Evolutionary conservation across 441 rosid species (phyloP).

Genomic region (Eutrema salsugineum): DNA sequence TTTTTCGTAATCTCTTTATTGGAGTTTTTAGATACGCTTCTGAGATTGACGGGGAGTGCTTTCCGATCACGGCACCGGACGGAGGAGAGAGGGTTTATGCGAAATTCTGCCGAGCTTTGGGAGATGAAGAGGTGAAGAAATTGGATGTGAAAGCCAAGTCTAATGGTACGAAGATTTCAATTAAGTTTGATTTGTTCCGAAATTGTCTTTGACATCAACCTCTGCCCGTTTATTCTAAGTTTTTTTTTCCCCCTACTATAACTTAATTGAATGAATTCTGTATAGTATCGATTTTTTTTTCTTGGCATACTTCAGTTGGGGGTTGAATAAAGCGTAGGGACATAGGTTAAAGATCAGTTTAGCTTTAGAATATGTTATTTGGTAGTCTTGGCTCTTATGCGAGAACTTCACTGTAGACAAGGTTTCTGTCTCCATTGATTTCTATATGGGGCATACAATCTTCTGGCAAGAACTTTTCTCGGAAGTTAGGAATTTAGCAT

Average conservation of each 20-base stretch:
- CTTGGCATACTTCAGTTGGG: not conserved
- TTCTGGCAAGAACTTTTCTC: not conserved
- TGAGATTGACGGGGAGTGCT: slow-evolving; percentile 75
- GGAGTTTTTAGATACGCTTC: slow-evolving; percentile 41
- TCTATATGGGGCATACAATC: not conserved
- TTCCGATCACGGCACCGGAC: slow-evolving; percentile 82
- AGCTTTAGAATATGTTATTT: not conserved
- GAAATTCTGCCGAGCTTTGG: slow-evolving; percentile 53
- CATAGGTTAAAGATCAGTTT: not conserved
- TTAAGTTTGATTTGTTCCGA: not conserved
- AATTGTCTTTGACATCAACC: not conserved
- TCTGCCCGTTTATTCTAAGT: not conserved
- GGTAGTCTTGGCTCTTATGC: not conserved
- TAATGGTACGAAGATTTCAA: slow-evolving; percentile 37
- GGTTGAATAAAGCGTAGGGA: not conserved
- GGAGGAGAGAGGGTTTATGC: slow-evolving; percentile 91
- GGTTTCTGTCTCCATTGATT: not conserved
- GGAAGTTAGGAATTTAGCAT: not conserved
- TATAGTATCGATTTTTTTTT: not conserved
- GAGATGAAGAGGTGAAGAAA: slow-evolving; percentile 40
- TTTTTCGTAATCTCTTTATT: not conserved
- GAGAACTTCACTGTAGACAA: not conserved
- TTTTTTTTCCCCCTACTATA: not conserved
- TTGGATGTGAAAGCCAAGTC: slow-evolving; percentile 43
- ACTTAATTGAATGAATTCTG: not conserved